Conservation (phyloP, 441 rosid species). For the Erodium trifolium region DNA sequence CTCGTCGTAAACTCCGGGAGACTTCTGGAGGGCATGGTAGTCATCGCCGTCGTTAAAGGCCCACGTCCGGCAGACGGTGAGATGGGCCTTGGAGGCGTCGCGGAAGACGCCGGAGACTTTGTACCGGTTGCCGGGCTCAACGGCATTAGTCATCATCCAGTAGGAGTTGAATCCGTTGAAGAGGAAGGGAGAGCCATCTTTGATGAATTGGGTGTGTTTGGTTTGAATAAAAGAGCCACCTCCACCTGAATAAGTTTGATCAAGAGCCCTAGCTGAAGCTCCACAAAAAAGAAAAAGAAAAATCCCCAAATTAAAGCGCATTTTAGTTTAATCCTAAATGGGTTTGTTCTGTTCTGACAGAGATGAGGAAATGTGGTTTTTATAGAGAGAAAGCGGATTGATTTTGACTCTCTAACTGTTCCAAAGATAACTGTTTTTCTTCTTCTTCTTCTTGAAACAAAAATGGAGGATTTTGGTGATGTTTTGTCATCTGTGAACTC, state of each 20-base stretch:
- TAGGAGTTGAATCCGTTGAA: constrained; percentile 52
- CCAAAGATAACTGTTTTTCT: too few species aligned
- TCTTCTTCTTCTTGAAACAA: neutral
- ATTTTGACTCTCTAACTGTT: neutral
- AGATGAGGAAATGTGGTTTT: too few species aligned
- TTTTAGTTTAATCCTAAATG: neutral
- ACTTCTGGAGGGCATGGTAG: constrained; percentile 37
- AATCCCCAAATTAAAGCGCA: neutral
- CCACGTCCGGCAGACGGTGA: constrained; percentile 49
- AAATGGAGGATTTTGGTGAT: neutral
- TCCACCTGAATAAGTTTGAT: constrained; percentile 19
- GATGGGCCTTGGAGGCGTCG: constrained; percentile 26
- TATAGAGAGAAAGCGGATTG: neutral
- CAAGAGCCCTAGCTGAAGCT: constrained; percentile 7
- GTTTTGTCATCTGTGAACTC: neutral
- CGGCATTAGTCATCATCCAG: constrained; percentile 44
- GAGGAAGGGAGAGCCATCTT: constrained; percentile 36
- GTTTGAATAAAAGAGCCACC: constrained; percentile 12
- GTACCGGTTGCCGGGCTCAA: constrained; percentile 26
- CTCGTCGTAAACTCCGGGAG: constrained; percentile 48
- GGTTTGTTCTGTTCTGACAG: neutral
- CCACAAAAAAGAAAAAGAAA: constrained; percentile 11
- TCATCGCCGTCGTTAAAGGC: constrained; percentile 50
- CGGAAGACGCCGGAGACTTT: constrained; percentile 29
- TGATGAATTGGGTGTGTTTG: constrained; percentile 29